Evolutionary conservation across 345 rosid genomes (phyloP).

Genomic region (Toxicodendron radicans): DNA sequence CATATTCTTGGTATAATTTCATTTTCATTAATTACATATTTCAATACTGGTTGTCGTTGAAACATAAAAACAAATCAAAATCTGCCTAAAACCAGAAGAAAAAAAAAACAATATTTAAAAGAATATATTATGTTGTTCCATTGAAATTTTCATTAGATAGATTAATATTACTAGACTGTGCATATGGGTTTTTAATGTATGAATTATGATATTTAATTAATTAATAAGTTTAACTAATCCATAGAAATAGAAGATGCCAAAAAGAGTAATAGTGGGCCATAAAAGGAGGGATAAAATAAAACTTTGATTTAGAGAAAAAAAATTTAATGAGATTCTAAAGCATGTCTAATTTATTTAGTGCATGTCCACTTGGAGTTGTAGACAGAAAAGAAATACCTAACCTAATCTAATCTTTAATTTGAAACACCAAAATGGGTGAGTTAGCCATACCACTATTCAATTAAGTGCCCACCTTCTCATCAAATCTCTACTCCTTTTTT

Average conservation of each 20-base stretch:
- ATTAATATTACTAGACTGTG: too few relatives aligned
- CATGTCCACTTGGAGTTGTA: constrained; percentile 9
- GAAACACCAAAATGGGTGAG: constrained; percentile 2
- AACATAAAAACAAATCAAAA: not conserved
- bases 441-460: constrained; percentile 17
- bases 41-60: too few relatives aligned
- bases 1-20: not conserved
- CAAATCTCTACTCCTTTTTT: not conserved
- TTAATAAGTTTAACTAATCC: too few relatives aligned
- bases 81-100: too few relatives aligned
- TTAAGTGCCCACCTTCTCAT: not conserved
- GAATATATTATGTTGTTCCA: too few relatives aligned
- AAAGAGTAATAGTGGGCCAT: constrained; percentile 26
- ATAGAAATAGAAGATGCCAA: constrained; percentile 23
- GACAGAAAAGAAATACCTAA: constrained; percentile 10
- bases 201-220: too few relatives aligned
- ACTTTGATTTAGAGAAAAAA: not conserved
- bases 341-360: constrained; percentile 17
- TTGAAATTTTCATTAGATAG: too few relatives aligned
- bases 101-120: too few relatives aligned
- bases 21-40: not conserved
- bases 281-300: not conserved
- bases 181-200: too few relatives aligned
- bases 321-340: constrained; percentile 17
- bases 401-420: constrained; percentile 19